These are phyloP conservation scores for Cladorrhinum sp. DNA, from an alignment of 2,329 filamentous ascomycete genomes.

Conservation along the genomic window DNA sequence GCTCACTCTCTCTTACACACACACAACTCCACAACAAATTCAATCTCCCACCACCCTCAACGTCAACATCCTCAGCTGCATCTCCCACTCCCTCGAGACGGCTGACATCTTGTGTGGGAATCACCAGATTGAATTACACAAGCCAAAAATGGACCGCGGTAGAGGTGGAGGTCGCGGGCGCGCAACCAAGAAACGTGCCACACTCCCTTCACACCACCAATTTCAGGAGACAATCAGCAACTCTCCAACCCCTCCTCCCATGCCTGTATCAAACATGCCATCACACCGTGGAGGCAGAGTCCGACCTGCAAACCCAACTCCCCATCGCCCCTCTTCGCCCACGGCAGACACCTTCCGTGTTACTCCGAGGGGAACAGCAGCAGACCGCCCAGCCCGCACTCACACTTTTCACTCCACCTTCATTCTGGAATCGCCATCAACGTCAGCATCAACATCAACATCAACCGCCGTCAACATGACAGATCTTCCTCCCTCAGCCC, in stretches of 20 bases:
- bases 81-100: slow-evolving; percentile 3
- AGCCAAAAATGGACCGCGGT: slow-evolving; percentile 24
- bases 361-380: slow-evolving; percentile 8
- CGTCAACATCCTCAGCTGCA: background rate
- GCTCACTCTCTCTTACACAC: slow-evolving; percentile 13
- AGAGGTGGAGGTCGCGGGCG: slow-evolving; percentile 24
- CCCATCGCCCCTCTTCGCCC: slow-evolving; percentile 25
- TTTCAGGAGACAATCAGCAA: background rate
- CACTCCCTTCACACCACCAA: slow-evolving; percentile 15
- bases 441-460: background rate
- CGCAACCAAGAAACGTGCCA: slow-evolving; percentile 25
- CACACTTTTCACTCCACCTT: slow-evolving; percentile 21
- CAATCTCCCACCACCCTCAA: slow-evolving; percentile 3
- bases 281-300: slow-evolving; percentile 20
- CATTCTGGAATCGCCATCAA: slow-evolving; percentile 19
- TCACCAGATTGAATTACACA: slow-evolving; percentile 22
- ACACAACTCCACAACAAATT: slow-evolving; percentile 1
- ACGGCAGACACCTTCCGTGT: slow-evolving; percentile 18
- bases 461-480: slow-evolving; percentile 24
- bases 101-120: slow-evolving; percentile 3
- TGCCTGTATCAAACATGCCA: slow-evolving; percentile 15
- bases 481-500: slow-evolving; percentile 27
- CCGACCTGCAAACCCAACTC: slow-evolving; percentile 9
- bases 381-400: slow-evolving; percentile 20
- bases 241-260: slow-evolving; percentile 9